Base-by-base conservation (phyloP, 352 stramenopile genomes). In the Saprolegnia diclina region DNA sequence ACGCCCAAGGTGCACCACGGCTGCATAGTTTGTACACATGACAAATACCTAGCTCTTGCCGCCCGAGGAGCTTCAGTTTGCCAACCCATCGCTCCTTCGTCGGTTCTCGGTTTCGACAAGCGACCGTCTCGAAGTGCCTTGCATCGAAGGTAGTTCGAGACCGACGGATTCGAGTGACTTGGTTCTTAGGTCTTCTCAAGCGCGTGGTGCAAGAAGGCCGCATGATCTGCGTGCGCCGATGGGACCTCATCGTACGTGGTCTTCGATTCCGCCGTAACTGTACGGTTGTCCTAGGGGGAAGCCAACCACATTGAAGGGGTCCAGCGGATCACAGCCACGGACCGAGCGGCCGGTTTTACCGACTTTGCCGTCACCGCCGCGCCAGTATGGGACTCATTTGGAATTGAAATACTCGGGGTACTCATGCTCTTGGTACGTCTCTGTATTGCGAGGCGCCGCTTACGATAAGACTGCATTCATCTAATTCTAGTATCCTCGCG, bases 291-390 rank as follows among this genome's bases (percentile, higher is more conserved):
- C 22, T 68, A 57, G 46, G 42, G 46, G 16, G 46, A 57, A 44
- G 46, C 19, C 26, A 46, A 16, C 50, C 53, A 69, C 45, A 13
- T 42, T 18, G 63, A 69, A 29, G 63, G 63, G 16, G 37, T 69
- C 54, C 63, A 69, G 22, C 63, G 53, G 4, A 69, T 69, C 22
- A 69, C 63, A 45, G 11, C 32, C 37, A 69, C 80, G 0, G 82
- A 92, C 57, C 53, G 74, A 14, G 72, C 72, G 4, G 69, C 85
- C 24, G 77, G 79, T 0, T 90, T 92, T 71, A 79, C 72, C 55
- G 75, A 79, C n/a, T 77, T 88, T 55, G 69, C 83, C 0, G 79
- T 90, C 10, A 79, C 89, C 0, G 82, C 83, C 11, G 90, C 81
- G 50, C 83, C 83, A 0, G 82, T 92, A 24, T 92, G 82, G 81